A percentile compares a stretch with the other conserved stretches of the same genome.
These are phyloP conservation scores for Rhizomucor miehei DNA, from an alignment of 371 early-diverging fungal species.

Conservation along the genomic window DNA sequence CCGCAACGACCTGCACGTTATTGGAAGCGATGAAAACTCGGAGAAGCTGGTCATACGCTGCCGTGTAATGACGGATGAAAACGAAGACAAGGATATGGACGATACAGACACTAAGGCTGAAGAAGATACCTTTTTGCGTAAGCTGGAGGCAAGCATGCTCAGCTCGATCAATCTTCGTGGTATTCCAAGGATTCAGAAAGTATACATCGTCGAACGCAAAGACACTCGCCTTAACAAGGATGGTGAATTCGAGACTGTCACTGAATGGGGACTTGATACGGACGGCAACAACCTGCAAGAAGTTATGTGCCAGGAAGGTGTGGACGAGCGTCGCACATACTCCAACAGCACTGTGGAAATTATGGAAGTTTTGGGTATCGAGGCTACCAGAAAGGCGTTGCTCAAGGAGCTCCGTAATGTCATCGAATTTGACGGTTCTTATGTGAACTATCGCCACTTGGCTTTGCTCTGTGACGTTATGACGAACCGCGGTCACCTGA, in stretches of 20 bases:
- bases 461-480: slow-evolving; percentile 97
- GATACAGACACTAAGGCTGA: slow-evolving; percentile 65
- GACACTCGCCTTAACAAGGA: slow-evolving; percentile 45
- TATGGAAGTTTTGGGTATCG: slow-evolving; percentile 95
- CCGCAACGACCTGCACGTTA: slow-evolving; percentile 71
- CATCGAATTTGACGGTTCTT: slow-evolving; percentile 98
- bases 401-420: slow-evolving; percentile 94
- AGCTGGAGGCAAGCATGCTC: slow-evolving; percentile 84
- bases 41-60: slow-evolving; percentile 88
- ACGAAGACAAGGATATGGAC: slow-evolving; percentile 59
- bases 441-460: slow-evolving; percentile 99
- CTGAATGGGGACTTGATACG: slow-evolving; percentile 94
- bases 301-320: slow-evolving; percentile 83
- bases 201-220: slow-evolving; percentile 88
- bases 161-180: slow-evolving; percentile 89
- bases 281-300: slow-evolving; percentile 95
- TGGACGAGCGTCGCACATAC: slow-evolving; percentile 81
- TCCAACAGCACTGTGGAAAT: slow-evolving; percentile 96
- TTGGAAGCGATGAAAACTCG: slow-evolving; percentile 94
- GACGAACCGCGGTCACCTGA: slow-evolving; percentile 94
- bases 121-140: slow-evolving; percentile 90
- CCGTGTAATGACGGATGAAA: slow-evolving; percentile 73
- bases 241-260: slow-evolving; percentile 68
- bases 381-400: slow-evolving; percentile 93
- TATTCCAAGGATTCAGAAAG: slow-evolving; percentile 86